phyloP scores from a whole-genome alignment of 2,329 filamentous ascomycete genomes.

The Penicillium aurantiogriseum region DNA sequence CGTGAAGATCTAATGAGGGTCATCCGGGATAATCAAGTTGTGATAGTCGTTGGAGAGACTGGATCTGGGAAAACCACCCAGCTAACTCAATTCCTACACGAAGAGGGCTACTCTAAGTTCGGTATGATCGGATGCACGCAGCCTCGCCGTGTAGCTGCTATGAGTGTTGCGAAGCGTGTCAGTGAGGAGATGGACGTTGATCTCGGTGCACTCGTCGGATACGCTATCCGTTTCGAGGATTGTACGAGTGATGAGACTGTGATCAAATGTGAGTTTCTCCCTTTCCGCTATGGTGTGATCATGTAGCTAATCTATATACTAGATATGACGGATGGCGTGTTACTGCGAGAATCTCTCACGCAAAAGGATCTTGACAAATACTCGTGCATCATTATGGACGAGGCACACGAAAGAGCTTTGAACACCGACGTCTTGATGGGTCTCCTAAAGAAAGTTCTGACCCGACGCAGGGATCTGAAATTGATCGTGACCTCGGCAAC shows the following conservation, averaged over 20 bases:
- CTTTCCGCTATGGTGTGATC: neutral
- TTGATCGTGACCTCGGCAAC: constrained; percentile 97
- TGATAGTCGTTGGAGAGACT: constrained; percentile 95
- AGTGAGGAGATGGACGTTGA: constrained; percentile 97
- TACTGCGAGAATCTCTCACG: constrained; percentile 87
- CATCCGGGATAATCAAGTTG: constrained; percentile 93
- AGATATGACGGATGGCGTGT: constrained; percentile 95
- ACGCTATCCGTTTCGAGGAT: constrained; percentile 97
- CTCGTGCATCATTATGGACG: constrained; percentile 99
- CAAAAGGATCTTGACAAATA: constrained; percentile 93
- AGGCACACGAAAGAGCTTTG: constrained; percentile 92
- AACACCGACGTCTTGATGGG: constrained; percentile 98
- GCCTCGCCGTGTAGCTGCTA: constrained; percentile 91
- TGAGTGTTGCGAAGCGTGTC: constrained; percentile 98
- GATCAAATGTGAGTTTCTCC: constrained; percentile 69
- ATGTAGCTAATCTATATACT: constrained; percentile 15
- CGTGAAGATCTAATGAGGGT: constrained; percentile 88
- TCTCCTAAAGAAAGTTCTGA: constrained; percentile 93
- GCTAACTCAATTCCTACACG: constrained; percentile 90
- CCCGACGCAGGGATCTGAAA: constrained; percentile 85
- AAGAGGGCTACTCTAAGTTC: constrained; percentile 84
- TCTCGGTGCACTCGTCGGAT: constrained; percentile 83
- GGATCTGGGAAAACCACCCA: constrained; percentile 98
- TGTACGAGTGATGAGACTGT: constrained; percentile 92
- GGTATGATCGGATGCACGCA: constrained; percentile 97